Percentiles rank a stretch among this genome's conserved stretches.
phyloP scores from a whole-genome alignment of 768 basidiomycete genomes.

The Boletus pseudo-olivaceus region DNA sequence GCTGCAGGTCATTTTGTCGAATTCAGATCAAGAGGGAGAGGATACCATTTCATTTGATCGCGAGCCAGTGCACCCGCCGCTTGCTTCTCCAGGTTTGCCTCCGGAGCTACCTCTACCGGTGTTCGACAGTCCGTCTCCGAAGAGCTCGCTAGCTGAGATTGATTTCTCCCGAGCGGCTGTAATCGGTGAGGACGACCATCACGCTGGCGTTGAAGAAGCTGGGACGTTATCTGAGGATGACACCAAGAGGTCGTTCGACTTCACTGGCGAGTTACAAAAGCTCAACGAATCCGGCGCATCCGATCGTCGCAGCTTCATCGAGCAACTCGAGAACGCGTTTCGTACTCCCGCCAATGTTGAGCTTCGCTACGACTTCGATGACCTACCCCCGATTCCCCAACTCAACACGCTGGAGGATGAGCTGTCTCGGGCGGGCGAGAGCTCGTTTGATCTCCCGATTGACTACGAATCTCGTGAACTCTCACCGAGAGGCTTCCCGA shows the following conservation, averaged over 20 bases:
- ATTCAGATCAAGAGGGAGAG: conserved; percentile 37
- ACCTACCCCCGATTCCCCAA: conserved; percentile 52
- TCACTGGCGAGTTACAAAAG: conserved; percentile 71
- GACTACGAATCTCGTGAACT: conserved; percentile 17
- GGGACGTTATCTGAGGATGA: conserved; percentile 52
- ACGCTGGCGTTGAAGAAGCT: conserved; percentile 39
- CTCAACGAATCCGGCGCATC: conserved; percentile 69
- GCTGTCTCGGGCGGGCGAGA: conserved; percentile 21
- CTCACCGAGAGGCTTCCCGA: conserved; percentile 12
- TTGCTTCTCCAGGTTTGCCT: conserved; percentile 42
- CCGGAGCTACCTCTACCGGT: conserved; percentile 39
- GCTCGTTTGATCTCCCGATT: conserved; percentile 18
- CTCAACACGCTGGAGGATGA: conserved; percentile 38
- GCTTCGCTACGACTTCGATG: conserved; percentile 45
- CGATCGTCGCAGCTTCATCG: conserved; percentile 72
- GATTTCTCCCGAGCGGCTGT: conserved; percentile 45
- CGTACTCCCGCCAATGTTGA: conserved; percentile 70
- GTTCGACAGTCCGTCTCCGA: conserved; percentile 7
- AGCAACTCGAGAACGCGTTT: conserved; percentile 79
- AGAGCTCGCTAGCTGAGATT: conserved; percentile 19
- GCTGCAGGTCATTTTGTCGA: conserved; percentile 56
- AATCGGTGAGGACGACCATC: conserved; percentile 43
- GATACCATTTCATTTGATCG: conserved; percentile 39
- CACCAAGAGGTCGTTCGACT: conserved; percentile 81
- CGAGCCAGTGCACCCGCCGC: neutral